These are phyloP conservation scores for Hansfordia pulvinata DNA, from an alignment of 2,329 filamentous ascomycete genomes.

Conservation along the genomic window DNA sequence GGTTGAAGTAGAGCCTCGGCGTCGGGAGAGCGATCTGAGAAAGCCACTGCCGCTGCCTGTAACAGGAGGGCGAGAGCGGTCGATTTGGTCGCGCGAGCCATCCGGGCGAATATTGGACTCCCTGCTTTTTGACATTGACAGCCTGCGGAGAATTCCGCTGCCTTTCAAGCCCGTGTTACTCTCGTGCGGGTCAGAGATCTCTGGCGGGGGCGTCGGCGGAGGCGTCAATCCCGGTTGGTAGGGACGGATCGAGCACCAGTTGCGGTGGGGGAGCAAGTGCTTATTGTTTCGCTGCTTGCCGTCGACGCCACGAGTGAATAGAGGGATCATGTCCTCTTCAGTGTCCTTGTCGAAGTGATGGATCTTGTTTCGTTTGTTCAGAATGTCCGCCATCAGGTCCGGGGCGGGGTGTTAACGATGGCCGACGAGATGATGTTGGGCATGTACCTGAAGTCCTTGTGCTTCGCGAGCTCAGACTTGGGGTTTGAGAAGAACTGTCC, in stretches of 20 bases:
- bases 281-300: slow-evolving; percentile 86
- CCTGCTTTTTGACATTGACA: slow-evolving; percentile 25
- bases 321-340: slow-evolving; percentile 89
- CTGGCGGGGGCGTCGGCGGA: slow-evolving; percentile 46
- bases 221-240: slow-evolving; percentile 72
- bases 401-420: slow-evolving; percentile 89
- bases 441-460: slow-evolving; percentile 93
- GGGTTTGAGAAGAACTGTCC: slow-evolving; percentile 93
- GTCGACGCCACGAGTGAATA: slow-evolving; percentile 83
- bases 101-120: slow-evolving; percentile 23
- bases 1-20: slow-evolving; percentile 20
- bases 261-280: slow-evolving; percentile 72
- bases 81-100: slow-evolving; percentile 19
- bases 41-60: slow-evolving; percentile 28
- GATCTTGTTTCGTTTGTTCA: slow-evolving; percentile 85
- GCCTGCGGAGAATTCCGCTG: slow-evolving; percentile 28
- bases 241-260: slow-evolving; percentile 87
- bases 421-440: slow-evolving; percentile 88
- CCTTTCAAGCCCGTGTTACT: slow-evolving; percentile 15
- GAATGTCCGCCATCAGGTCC: slow-evolving; percentile 74
- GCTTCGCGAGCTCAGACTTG: slow-evolving; percentile 65
- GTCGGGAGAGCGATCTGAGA: slow-evolving; percentile 31
- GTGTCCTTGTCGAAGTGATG: slow-evolving; percentile 64
- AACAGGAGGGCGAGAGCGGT: slow-evolving; percentile 32
- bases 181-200: slow-evolving; percentile 26